phyloP scores from a whole-genome alignment of 2,329 filamentous ascomycete genomes.

The Cladosporium austrohemisphaericum region DNA sequence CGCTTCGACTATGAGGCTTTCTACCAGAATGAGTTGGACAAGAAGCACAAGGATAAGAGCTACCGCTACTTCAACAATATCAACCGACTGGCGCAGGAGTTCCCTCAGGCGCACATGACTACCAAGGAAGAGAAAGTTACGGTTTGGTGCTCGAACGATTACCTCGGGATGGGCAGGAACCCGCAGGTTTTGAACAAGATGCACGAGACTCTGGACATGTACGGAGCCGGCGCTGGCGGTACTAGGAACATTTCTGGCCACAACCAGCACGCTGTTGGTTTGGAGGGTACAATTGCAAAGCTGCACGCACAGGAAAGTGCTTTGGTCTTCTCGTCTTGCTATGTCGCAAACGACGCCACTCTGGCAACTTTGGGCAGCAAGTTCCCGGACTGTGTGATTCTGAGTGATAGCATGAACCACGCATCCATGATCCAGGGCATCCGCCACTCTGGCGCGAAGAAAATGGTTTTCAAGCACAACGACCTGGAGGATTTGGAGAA shows the following conservation, averaged over 20 bases:
- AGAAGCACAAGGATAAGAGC: conserved; percentile 99
- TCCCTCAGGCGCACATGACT: conserved; percentile 89
- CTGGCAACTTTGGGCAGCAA: conserved; percentile 96
- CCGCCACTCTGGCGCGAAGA: conserved; percentile 91
- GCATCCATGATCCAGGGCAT: conserved; percentile 99
- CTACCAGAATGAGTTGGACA: conserved; percentile 83
- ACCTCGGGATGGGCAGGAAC: conserved; percentile 96
- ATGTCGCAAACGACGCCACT: conserved; percentile 96
- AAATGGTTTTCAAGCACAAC: conserved; percentile 98
- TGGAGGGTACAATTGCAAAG: conserved; percentile 79
- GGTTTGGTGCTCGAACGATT: conserved; percentile 99
- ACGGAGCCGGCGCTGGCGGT: conserved; percentile 90
- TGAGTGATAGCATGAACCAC: conserved; percentile 97
- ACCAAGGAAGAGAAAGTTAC: conserved; percentile 80
- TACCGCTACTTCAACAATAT: conserved; percentile 99
- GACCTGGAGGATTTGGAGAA: conserved; percentile 88
- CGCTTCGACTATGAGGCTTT: conserved; percentile 91
- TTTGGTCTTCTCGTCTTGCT: conserved; percentile 95
- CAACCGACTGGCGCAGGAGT: conserved; percentile 94
- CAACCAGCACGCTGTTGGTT: conserved; percentile 84
- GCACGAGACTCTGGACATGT: conserved; percentile 92
- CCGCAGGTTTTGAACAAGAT: conserved; percentile 80
- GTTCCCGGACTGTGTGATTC: conserved; percentile 90
- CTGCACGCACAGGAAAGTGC: conserved; percentile 89
- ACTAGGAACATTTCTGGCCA: conserved; percentile 98